Conservation (phyloP, 129 eudicot genomes). For the Flaveria ramosissima region DNA sequence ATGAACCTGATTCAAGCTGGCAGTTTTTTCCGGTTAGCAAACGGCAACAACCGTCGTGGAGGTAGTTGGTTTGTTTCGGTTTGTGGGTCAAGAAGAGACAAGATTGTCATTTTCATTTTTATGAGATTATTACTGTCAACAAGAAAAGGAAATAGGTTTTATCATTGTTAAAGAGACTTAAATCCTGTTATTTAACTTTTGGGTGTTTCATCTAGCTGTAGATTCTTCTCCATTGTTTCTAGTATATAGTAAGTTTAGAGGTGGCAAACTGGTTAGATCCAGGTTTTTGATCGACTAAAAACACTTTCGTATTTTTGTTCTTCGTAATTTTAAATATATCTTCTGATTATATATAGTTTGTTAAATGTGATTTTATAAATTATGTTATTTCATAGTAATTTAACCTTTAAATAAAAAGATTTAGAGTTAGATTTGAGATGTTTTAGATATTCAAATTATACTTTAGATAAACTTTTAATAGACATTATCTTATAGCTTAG, state of each 20-base stretch:
- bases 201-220: background rate
- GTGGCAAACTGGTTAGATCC: background rate
- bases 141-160: slow-evolving; percentile 25
- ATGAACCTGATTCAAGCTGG: slow-evolving; percentile 58
- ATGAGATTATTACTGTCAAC: slow-evolving; percentile 38
- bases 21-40: slow-evolving; percentile 51
- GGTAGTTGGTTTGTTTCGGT: slow-evolving; percentile 35
- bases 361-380: background rate
- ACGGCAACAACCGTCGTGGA: slow-evolving; percentile 66
- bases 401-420: too few species aligned
- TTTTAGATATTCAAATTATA: too few species aligned
- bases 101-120: slow-evolving; percentile 21
- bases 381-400: background rate
- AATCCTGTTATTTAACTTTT: slow-evolving; percentile 17
- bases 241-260: background rate
- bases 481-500: too few species aligned
- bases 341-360: background rate
- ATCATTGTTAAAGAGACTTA: slow-evolving; percentile 17
- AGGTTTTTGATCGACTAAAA: background rate
- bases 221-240: too few species aligned
- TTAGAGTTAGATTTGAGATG: too few species aligned
- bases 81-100: background rate
- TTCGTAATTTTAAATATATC: too few species aligned
- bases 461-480: too few species aligned
- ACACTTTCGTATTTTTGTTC: background rate